phyloP scores from a whole-genome alignment of 257 asterid genomes.

The Echium plantagineum region DNA sequence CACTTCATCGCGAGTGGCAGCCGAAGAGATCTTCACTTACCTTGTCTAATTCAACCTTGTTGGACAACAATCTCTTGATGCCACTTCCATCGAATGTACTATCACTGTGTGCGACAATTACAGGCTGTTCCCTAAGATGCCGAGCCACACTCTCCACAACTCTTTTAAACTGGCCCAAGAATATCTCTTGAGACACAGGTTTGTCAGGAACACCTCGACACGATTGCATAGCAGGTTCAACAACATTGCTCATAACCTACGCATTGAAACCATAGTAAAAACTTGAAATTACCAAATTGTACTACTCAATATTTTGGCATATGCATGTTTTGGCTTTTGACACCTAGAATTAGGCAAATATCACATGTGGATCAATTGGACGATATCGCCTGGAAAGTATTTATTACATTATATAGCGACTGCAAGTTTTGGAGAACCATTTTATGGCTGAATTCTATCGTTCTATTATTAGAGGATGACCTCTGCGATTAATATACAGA shows the following conservation, averaged over 20 bases:
- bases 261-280: conserved; percentile 6
- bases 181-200: conserved; percentile 58
- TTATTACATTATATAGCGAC: too few relatives aligned
- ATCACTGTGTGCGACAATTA: conserved; percentile 85
- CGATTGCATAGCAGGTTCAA: conserved; percentile 59
- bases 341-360: not conserved
- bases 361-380: not conserved
- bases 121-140: conserved; percentile 70
- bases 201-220: conserved; percentile 30
- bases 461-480: too few relatives aligned
- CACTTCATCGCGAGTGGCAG: too few relatives aligned
- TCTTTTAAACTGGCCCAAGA: conserved; percentile 43
- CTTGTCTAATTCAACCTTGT: conserved; percentile 80
- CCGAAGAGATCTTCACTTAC: conserved; percentile 17
- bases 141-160: conserved; percentile 42
- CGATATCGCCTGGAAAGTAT: too few relatives aligned
- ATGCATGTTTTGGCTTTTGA: not conserved
- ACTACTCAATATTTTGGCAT: not conserved
- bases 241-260: conserved; percentile 56
- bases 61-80: conserved; percentile 54
- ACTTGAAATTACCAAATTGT: too few relatives aligned
- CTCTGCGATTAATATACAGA: too few relatives aligned
- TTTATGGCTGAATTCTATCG: too few relatives aligned
- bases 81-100: conserved; percentile 80
- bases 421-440: too few relatives aligned